A percentile compares a stretch with the other conserved stretches of the same genome.
Evolutionary conservation across 345 rosid species (phyloP).

Genomic region (Salix suchowensis): DNA sequence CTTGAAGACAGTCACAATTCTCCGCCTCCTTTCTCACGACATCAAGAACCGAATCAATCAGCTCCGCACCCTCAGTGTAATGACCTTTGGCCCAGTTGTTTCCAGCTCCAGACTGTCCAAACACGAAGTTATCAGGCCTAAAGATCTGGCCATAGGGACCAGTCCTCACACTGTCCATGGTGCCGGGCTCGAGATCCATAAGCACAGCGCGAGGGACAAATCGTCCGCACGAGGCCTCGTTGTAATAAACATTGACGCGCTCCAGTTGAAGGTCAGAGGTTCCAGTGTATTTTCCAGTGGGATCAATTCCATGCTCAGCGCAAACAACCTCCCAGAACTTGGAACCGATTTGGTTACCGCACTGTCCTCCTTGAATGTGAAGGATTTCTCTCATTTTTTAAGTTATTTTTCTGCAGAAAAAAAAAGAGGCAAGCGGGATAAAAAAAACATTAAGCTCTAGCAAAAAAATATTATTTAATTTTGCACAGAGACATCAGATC

Average conservation of each 20-base stretch:
- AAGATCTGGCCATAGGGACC: constrained; percentile 27
- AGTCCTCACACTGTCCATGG: constrained; percentile 29
- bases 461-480: background rate
- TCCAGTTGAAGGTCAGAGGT: constrained; percentile 22
- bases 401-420: background rate
- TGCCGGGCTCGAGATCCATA: constrained; percentile 30
- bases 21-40: constrained; percentile 29
- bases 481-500: background rate
- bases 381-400: constrained; percentile 25
- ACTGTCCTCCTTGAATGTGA: constrained; percentile 29
- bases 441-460: background rate
- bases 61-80: constrained; percentile 27
- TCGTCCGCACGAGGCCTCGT: constrained; percentile 24
- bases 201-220: constrained; percentile 28
- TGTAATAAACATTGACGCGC: constrained; percentile 25
- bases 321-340: constrained; percentile 31
- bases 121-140: constrained; percentile 28
- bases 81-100: constrained; percentile 30
- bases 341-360: constrained; percentile 27
- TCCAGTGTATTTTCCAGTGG: constrained; percentile 22
- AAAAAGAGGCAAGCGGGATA: background rate
- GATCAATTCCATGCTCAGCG: constrained; percentile 26
- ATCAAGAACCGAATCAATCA: constrained; percentile 24
- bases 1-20: constrained; percentile 29
- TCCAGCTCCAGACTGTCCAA: constrained; percentile 30